These are phyloP conservation scores for Lophium mytilinum DNA, from an alignment of 495 filamentous ascomycete genomes.

Conservation along the genomic window DNA sequence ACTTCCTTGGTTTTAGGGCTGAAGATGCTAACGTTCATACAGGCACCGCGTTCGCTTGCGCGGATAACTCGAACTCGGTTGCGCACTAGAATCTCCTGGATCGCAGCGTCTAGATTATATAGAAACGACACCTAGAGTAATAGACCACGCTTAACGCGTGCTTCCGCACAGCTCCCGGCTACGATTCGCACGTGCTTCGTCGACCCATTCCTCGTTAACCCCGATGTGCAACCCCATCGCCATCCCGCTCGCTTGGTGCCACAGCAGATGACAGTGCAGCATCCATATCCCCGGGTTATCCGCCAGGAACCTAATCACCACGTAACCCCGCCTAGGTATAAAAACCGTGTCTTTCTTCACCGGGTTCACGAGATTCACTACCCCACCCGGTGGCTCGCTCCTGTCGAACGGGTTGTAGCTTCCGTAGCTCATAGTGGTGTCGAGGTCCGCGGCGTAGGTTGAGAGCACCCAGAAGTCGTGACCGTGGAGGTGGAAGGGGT, in stretches of 20 bases:
- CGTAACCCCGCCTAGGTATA: constrained; percentile 22
- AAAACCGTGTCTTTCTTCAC: constrained; percentile 26
- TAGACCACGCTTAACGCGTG: too few relatives aligned
- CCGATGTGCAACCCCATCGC: constrained; percentile 14
- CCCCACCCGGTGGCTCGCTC: constrained; percentile 9
- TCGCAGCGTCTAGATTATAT: too few relatives aligned
- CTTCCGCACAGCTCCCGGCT: too few relatives aligned
- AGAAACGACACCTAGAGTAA: too few relatives aligned
- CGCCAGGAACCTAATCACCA: constrained; percentile 18
- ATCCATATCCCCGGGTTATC: constrained; percentile 28
- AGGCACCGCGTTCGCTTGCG: too few relatives aligned
- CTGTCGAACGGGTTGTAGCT: constrained; percentile 27
- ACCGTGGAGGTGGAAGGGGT: constrained; percentile 45
- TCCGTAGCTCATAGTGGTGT: constrained; percentile 8
- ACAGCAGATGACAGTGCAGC: constrained; percentile 25
- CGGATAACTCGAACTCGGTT: too few relatives aligned
- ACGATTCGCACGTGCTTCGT: too few relatives aligned
- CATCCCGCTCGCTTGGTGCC: constrained; percentile 25
- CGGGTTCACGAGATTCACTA: constrained; percentile 19
- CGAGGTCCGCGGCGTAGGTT: neutral
- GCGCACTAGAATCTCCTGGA: too few relatives aligned
- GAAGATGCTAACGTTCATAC: too few relatives aligned
- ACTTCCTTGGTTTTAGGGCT: too few relatives aligned
- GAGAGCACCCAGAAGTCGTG: constrained; percentile 25
- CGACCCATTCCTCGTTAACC: neutral